These are phyloP conservation scores for Leptomonas pyrrhocoris DNA, from an alignment of 208 protist species.

Conservation along the genomic window DNA sequence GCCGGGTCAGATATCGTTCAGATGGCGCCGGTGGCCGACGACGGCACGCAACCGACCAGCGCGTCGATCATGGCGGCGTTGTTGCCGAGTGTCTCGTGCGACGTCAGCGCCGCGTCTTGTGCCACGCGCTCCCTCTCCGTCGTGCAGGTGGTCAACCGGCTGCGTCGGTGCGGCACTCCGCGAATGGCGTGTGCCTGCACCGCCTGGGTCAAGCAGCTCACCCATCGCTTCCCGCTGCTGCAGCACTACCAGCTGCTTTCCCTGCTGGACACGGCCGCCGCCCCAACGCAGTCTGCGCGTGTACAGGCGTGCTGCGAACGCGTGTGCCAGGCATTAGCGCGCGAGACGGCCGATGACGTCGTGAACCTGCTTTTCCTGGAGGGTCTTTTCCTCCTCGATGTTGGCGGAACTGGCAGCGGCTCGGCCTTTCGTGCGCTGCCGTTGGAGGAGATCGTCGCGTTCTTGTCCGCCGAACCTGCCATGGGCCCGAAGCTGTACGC, in stretches of 20 bases:
- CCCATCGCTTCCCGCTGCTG: slow-evolving; percentile 58
- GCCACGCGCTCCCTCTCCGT: slow-evolving; percentile 26
- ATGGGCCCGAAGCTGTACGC: slow-evolving; percentile 53
- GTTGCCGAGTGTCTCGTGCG: slow-evolving; percentile 22
- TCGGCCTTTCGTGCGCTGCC: slow-evolving; percentile 25
- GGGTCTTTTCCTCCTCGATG: slow-evolving; percentile 44
- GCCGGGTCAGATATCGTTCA: slow-evolving; percentile 60
- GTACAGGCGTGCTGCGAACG: slow-evolving; percentile 38
- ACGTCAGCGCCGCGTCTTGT: slow-evolving; percentile 7
- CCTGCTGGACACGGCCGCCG: slow-evolving; percentile 49
- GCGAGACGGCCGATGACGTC: slow-evolving; percentile 23
- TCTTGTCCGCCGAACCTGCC: slow-evolving; percentile 16
- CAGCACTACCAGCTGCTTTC: slow-evolving; percentile 69
- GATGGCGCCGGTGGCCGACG: slow-evolving; percentile 20
- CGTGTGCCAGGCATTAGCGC: slow-evolving; percentile 42
- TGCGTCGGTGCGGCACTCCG: slow-evolving; percentile 43
- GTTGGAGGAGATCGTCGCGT: slow-evolving; percentile 23
- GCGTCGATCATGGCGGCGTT: slow-evolving; percentile 48
- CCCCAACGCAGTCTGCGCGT: slow-evolving; percentile 46
- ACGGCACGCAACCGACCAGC: slow-evolving; percentile 12
- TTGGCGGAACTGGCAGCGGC: slow-evolving; percentile 9
- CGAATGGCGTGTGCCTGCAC: slow-evolving; percentile 44
- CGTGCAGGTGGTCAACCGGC: slow-evolving; percentile 50
- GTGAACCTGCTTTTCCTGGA: slow-evolving; percentile 34
- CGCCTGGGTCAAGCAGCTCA: slow-evolving; percentile 62